These are phyloP conservation scores for Bipolaris zeicola DNA, from an alignment of 2,329 filamentous ascomycete species.

Conservation along the genomic window DNA sequence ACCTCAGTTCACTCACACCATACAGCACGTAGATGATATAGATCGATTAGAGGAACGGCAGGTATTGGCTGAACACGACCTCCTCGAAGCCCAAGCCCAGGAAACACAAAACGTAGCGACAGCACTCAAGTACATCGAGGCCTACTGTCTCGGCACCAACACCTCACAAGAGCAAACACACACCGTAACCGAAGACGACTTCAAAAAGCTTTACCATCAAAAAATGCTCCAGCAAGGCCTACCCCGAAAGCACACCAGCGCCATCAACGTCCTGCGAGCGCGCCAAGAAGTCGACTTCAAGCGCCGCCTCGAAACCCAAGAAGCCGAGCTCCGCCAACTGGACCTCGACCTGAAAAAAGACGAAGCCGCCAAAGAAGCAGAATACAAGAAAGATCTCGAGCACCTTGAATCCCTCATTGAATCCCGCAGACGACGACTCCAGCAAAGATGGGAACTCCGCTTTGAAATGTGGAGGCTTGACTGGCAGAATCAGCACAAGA, in stretches of 20 bases:
- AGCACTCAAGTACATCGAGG: slow-evolving; percentile 55
- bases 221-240: slow-evolving; percentile 47
- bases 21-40: slow-evolving; percentile 47
- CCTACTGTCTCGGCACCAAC: slow-evolving; percentile 51
- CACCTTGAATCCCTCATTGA: slow-evolving; percentile 43
- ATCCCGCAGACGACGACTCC: slow-evolving; percentile 40
- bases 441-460: slow-evolving; percentile 48
- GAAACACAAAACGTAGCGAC: slow-evolving; percentile 53
- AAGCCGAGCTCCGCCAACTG: slow-evolving; percentile 47
- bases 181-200: slow-evolving; percentile 53
- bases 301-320: slow-evolving; percentile 46
- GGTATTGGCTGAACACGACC: slow-evolving; percentile 50
- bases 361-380: slow-evolving; percentile 40
- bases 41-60: slow-evolving; percentile 54
- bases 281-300: slow-evolving; percentile 51
- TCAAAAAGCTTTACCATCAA: slow-evolving; percentile 51
- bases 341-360: slow-evolving; percentile 42
- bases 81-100: slow-evolving; percentile 49
- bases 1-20: slow-evolving; percentile 25
- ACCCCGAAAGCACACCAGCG: slow-evolving; percentile 51
- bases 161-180: slow-evolving; percentile 33
- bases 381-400: slow-evolving; percentile 41
- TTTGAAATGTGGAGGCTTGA: slow-evolving; percentile 48
- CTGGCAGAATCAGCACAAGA: slow-evolving; percentile 40
- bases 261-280: slow-evolving; percentile 55